Evolutionary conservation across 2,329 filamentous ascomycete species (phyloP).

Genomic region (Fusarium mundagurra): DNA sequence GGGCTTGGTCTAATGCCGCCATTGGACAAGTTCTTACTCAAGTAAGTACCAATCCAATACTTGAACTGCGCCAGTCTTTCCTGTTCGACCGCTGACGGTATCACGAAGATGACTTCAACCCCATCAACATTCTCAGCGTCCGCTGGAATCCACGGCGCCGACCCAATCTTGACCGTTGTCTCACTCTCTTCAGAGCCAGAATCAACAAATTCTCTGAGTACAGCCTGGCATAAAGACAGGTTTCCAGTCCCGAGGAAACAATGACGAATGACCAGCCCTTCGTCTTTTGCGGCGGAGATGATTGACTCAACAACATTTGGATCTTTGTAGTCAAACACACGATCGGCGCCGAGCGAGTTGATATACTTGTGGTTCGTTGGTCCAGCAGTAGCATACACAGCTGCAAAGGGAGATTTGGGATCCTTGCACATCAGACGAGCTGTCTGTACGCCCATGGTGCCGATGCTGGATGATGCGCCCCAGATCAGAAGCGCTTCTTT

Average conservation of each 20-base stretch:
- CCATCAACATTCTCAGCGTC: slow-evolving; percentile 45
- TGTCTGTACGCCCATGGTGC: slow-evolving; percentile 55
- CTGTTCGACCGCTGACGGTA: slow-evolving; percentile 48
- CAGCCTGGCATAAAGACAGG: slow-evolving; percentile 48
- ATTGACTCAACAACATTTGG: slow-evolving; percentile 45
- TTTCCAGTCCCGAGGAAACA: slow-evolving; percentile 55
- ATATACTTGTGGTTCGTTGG: slow-evolving; percentile 48
- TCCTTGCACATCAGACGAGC: slow-evolving; percentile 50
- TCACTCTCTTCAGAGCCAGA: neutral
- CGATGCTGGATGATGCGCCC: slow-evolving; percentile 58
- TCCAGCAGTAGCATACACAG: slow-evolving; percentile 55
- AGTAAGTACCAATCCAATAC: slow-evolving; percentile 53
- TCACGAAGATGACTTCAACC: slow-evolving; percentile 51
- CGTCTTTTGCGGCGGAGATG: slow-evolving; percentile 48
- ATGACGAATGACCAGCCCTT: slow-evolving; percentile 50
- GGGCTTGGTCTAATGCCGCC: slow-evolving; percentile 52
- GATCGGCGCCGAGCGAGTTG: slow-evolving; percentile 48
- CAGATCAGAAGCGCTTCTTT: slow-evolving; percentile 53
- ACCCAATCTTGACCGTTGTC: slow-evolving; percentile 47
- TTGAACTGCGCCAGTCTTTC: slow-evolving; percentile 50
- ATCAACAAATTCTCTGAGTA: slow-evolving; percentile 48
- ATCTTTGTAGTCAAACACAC: slow-evolving; percentile 55
- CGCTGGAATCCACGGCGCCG: slow-evolving; percentile 48
- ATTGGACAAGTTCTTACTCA: slow-evolving; percentile 46
- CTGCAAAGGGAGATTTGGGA: slow-evolving; percentile 44